phyloP scores from a whole-genome alignment of 2,329 filamentous ascomycete genomes.

The Didymella exigua region DNA sequence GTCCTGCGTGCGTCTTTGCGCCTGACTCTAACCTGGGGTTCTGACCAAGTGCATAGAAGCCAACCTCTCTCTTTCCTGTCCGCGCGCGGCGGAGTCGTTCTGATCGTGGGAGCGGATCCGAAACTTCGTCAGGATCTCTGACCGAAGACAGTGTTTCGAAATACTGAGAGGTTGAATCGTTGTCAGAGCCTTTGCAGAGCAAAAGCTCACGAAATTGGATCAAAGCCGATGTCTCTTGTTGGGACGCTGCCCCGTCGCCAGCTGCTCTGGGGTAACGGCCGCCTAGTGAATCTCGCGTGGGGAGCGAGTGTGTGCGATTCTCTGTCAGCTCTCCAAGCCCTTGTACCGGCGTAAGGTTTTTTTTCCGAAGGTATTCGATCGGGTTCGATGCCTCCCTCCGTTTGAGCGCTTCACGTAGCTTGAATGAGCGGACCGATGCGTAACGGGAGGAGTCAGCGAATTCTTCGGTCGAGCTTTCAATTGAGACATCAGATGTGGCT shows the following conservation, averaged over 20 bases:
- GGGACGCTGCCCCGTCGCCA: no score
- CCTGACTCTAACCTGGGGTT: neutral
- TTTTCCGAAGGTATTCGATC: neutral
- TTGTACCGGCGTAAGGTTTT: neutral
- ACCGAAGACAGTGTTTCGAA: no score
- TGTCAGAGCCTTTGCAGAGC: neutral
- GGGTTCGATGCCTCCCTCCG: neutral
- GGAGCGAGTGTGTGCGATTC: neutral
- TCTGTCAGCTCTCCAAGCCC: neutral
- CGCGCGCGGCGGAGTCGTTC: neutral
- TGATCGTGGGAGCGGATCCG: neutral
- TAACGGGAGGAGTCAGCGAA: neutral
- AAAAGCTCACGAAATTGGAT: neutral
- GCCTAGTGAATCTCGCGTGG: no score
- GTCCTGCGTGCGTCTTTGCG: neutral
- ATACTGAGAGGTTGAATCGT: neutral
- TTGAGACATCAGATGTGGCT: neutral
- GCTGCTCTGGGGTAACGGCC: no score
- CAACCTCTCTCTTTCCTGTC: neutral
- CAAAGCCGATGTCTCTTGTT: no score
- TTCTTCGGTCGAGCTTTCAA: neutral
- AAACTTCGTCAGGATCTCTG: neutral
- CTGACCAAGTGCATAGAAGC: neutral
- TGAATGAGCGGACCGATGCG: neutral
- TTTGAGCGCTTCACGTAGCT: neutral